Percentiles rank a stretch among this genome's conserved stretches.
Conservation (phyloP, 2,329 filamentous ascomycete genomes). For the Pleurostoma richardsiae region DNA sequence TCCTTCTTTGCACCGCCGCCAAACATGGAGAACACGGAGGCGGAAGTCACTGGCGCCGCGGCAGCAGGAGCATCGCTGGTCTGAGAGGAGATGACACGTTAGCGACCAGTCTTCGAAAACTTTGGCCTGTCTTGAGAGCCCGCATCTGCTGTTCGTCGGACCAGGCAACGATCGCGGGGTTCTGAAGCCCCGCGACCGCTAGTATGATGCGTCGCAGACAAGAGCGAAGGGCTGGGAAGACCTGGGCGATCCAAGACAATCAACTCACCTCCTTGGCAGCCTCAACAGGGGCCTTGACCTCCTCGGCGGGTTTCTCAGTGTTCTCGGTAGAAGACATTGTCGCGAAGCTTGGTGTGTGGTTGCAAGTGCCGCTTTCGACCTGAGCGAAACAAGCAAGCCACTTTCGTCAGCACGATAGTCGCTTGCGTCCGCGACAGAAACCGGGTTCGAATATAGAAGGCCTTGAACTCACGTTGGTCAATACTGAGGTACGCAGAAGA, state of each 20-base stretch:
- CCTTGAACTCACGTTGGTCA: too few species aligned
- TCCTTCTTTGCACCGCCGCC: slow-evolving; percentile 96
- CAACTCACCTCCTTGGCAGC: slow-evolving; percentile 13
- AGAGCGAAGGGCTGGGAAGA: not conserved
- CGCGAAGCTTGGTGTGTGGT: slow-evolving; percentile 1
- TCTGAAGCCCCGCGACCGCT: not conserved
- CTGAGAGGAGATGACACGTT: slow-evolving; percentile 10
- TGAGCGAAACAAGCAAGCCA: too few species aligned
- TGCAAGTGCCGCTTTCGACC: not conserved
- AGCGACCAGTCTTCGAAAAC: too few species aligned
- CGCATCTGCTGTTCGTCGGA: too few species aligned
- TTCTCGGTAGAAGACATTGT: slow-evolving; percentile 27
- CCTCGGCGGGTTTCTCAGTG: slow-evolving; percentile 24
- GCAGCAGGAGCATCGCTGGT: not conserved
- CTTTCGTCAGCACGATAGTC: too few species aligned
- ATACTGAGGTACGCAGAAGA: too few species aligned
- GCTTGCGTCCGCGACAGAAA: too few species aligned
- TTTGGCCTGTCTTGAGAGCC: too few species aligned
- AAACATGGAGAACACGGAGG: slow-evolving; percentile 94
- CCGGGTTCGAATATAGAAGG: too few species aligned
- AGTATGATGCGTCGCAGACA: not conserved
- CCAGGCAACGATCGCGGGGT: not conserved
- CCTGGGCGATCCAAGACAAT: not conserved
- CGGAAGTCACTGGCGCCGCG: slow-evolving; percentile 44
- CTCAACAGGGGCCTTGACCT: slow-evolving; percentile 19